Evolutionary conservation across 2,329 filamentous ascomycete genomes (phyloP).

Genomic region (Colletotrichum sp.): DNA sequence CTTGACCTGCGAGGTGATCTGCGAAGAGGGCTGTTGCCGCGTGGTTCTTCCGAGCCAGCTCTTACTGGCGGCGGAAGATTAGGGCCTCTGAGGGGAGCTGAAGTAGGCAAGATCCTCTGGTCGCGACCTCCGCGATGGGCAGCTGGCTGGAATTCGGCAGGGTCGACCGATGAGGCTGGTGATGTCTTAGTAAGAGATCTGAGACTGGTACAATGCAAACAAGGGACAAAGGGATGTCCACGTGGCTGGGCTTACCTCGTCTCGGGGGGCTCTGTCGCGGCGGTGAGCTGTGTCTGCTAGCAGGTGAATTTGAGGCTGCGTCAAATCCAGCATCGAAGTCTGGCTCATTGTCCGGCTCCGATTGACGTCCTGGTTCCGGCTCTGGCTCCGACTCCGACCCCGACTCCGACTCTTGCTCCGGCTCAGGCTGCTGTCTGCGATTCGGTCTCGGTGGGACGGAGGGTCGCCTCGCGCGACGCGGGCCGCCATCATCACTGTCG

Average conservation of each 20-base stretch:
- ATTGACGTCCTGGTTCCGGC: not conserved
- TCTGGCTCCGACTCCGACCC: not conserved
- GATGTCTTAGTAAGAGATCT: conserved; percentile 1
- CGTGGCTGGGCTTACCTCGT: conserved; percentile 6
- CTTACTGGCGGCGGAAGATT: not conserved
- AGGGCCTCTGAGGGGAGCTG: conserved; percentile 4
- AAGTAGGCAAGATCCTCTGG: not conserved
- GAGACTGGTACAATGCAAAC: not conserved
- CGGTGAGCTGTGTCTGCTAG: not conserved
- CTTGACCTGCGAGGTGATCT: not conserved
- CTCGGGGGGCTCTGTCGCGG: not conserved
- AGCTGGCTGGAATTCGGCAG: not conserved
- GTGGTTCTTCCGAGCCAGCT: not conserved
- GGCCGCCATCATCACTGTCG: not conserved
- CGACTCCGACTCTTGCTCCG: not conserved
- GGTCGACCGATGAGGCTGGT: not conserved
- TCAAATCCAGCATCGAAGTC: not conserved
- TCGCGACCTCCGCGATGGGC: not conserved
- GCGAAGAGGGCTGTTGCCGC: not conserved
- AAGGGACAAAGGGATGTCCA: not conserved
- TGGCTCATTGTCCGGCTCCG: not conserved
- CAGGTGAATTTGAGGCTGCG: not conserved
- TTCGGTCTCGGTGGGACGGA: not conserved
- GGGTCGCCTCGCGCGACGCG: not conserved
- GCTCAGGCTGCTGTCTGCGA: not conserved